Percentiles rank a stretch among this genome's conserved stretches.
Conservation (phyloP, 805 yeast genomes). For the Wickerhamiella sorbophila region DNA sequence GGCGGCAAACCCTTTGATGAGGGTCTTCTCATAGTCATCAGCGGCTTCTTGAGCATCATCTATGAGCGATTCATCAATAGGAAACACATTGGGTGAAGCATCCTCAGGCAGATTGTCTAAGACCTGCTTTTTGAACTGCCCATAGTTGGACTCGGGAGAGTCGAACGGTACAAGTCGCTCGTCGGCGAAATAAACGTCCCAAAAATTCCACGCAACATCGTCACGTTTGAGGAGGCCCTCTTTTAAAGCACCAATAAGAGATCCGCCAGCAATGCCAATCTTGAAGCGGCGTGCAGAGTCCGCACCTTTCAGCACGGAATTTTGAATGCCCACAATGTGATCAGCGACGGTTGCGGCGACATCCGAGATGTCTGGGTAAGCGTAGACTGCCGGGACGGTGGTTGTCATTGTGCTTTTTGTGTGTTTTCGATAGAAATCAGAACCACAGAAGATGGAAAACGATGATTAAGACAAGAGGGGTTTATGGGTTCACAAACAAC, state of each 20-base stretch:
- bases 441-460: background rate
- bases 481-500: too few species aligned
- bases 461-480: background rate
- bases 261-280: slow-evolving; percentile 88
- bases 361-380: slow-evolving; percentile 76
- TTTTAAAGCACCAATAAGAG: slow-evolving; percentile 68
- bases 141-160: slow-evolving; percentile 73
- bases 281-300: slow-evolving; percentile 48
- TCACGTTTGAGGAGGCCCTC: slow-evolving; percentile 70
- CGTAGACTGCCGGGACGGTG: slow-evolving; percentile 83
- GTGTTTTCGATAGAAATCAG: background rate
- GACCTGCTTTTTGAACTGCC: slow-evolving; percentile 70
- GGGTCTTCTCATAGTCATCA: slow-evolving; percentile 73
- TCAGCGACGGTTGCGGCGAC: slow-evolving; percentile 97
- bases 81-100: slow-evolving; percentile 57
- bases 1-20: slow-evolving; percentile 83
- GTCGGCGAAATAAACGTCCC: slow-evolving; percentile 96
- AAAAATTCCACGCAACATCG: slow-evolving; percentile 76
- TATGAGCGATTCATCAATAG: slow-evolving; percentile 63
- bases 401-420: slow-evolving; percentile 66
- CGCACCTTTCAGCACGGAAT: slow-evolving; percentile 36
- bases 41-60: slow-evolving; percentile 68
- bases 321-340: slow-evolving; percentile 81
- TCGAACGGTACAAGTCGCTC: slow-evolving; percentile 86
- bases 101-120: slow-evolving; percentile 50